These are phyloP conservation scores for Amaranthus hypochondriacus DNA, from an alignment of 148 eudicot species.

Conservation along the genomic window DNA sequence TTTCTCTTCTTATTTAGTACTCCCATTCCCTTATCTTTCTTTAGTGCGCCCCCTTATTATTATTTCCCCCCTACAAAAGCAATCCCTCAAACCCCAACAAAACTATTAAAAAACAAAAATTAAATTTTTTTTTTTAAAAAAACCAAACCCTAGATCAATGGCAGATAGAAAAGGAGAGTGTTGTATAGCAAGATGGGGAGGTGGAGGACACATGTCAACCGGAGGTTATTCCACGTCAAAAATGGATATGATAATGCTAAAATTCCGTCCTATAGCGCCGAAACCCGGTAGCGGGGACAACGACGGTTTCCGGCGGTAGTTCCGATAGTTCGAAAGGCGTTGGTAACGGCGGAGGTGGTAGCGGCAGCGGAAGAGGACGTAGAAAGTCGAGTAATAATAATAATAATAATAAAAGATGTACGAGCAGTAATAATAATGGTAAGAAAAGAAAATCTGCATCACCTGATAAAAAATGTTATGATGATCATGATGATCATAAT, in stretches of 20 bases:
- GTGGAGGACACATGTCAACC: neutral
- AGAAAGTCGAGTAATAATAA: neutral
- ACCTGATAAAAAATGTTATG: neutral
- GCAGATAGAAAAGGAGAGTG: slow-evolving; percentile 13
- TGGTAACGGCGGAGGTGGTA: neutral
- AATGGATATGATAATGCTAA: slow-evolving; percentile 25
- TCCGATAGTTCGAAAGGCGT: neutral
- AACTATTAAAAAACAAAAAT: neutral
- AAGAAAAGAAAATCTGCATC: slow-evolving; percentile 13
- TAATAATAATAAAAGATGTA: neutral
- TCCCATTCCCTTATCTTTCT: neutral
- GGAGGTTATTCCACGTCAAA: neutral
- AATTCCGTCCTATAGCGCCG: slow-evolving; percentile 21
- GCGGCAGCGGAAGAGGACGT: slow-evolving; percentile 6
- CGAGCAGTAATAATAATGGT: neutral
- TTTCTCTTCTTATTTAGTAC: slow-evolving; percentile 9
- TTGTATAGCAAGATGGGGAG: slow-evolving; percentile 22
- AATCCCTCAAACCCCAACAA: neutral
- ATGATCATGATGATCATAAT: neutral
- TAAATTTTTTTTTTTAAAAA: neutral
- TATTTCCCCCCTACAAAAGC: too few relatives aligned
- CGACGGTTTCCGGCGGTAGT: neutral
- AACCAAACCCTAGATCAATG: neutral
- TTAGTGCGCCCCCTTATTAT: slow-evolving; percentile 5
- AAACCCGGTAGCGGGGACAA: slow-evolving; percentile 2